Conservation (phyloP, 371 early-diverging fungal genomes). For the Mortierella sp. region DNA sequence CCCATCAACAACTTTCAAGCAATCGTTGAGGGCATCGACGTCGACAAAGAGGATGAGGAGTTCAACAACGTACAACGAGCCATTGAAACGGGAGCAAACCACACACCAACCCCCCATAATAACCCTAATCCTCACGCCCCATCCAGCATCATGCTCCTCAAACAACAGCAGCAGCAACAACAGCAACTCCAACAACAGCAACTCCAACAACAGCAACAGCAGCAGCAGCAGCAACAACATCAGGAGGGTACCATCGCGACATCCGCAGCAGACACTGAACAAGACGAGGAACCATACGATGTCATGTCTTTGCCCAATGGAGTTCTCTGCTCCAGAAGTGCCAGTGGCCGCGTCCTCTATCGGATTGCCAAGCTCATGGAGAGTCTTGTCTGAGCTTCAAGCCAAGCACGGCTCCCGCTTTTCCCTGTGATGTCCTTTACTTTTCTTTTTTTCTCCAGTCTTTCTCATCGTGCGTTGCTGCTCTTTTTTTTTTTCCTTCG, state of each 20-base stretch:
- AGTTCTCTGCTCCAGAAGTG: conserved; percentile 41
- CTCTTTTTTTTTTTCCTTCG: conserved; percentile 9
- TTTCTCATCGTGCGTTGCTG: too few relatives aligned
- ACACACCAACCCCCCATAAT: not conserved
- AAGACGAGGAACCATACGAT: conserved; percentile 29
- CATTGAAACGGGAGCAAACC: not conserved
- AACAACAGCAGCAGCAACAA: not conserved
- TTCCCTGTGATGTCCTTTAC: not conserved
- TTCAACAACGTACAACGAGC: conserved; percentile 22
- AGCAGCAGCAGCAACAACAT: not conserved
- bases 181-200: conserved; percentile 10
- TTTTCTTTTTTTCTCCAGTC: not conserved
- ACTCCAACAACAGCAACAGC: not conserved
- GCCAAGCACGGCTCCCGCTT: not conserved
- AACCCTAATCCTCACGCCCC: conserved; percentile 1
- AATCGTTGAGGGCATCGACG: conserved; percentile 37
- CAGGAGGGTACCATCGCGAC: not conserved
- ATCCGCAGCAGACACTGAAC: not conserved
- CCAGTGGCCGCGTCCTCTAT: conserved; percentile 45
- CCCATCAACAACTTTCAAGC: conserved; percentile 36
- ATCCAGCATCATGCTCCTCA: conserved; percentile 9
- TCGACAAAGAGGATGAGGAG: conserved; percentile 48
- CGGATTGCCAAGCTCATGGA: conserved; percentile 52
- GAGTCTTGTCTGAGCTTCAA: conserved; percentile 18
- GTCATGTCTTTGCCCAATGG: conserved; percentile 41